phyloP scores from a whole-genome alignment of 306 rosid genomes.

The Casuarina glauca region DNA sequence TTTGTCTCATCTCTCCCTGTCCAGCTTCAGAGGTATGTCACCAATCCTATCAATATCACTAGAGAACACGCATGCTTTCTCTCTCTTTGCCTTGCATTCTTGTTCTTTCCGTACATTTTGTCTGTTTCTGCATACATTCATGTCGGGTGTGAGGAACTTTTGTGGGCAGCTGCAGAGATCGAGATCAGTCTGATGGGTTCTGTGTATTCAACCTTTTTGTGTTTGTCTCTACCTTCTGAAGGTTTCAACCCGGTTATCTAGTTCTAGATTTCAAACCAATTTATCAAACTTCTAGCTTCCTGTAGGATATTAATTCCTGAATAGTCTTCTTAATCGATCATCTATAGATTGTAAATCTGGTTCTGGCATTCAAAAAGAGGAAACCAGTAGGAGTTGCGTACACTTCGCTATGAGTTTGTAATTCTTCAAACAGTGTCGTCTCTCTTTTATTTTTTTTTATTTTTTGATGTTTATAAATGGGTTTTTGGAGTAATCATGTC shows the following conservation, averaged over 20 bases:
- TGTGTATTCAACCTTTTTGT: not conserved
- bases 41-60: not conserved
- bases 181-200: not conserved
- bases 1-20: not conserved
- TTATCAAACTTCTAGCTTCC: not conserved
- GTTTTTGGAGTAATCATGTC: not conserved
- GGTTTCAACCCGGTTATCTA: not conserved
- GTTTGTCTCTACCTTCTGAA: not conserved
- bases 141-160: not conserved
- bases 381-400: not conserved
- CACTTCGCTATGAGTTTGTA: not conserved
- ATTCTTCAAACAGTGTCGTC: not conserved
- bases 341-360: not conserved
- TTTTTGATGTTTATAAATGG: not conserved
- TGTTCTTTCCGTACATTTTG: not conserved
- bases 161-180: not conserved
- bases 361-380: not conserved
- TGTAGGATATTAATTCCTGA: not conserved
- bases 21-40: not conserved
- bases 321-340: not conserved
- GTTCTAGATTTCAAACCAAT: not conserved
- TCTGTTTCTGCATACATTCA: slow-evolving; percentile 1
- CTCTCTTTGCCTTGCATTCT: not conserved
- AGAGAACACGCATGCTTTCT: not conserved
- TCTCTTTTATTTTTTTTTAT: not conserved